Base-by-base conservation (phyloP, 257 asterid genomes). In the Nicotiana sylvestris region DNA sequence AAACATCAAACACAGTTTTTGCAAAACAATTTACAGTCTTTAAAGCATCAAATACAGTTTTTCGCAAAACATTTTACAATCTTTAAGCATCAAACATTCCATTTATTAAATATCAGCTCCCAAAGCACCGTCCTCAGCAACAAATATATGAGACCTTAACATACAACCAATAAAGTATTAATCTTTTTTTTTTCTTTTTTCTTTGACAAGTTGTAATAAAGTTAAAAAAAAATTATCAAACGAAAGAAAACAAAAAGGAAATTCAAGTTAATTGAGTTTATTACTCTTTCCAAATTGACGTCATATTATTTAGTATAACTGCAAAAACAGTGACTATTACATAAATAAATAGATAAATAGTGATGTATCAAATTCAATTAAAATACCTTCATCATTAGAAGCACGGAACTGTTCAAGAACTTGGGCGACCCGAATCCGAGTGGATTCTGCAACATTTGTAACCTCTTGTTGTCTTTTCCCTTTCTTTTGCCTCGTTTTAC, bases 311-410 rank as follows among this genome's bases (percentile, higher is more conserved):
- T 5, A 49, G 82, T 10, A 7, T 16, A 43, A 21, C 53, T 18
- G 32, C 16, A 65, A 30, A 13, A 66, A 6, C 17, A n/a, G 46
- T 66, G 51, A 43, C 12, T 43, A 43, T 9, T 43, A 43, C 51
- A 43, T 43, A 8, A 9, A 9, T 8, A 43, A 7, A 39, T 39
- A 39, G 2, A 43, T 9, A 43, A 9, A 8, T 43, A 43, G 39
- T 43, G 3, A 43, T 9, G 13, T 62, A 66, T 56, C 58, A 29
- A 55, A 35, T 30, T 37, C 4, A 64, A 11, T 49, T 35, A 8
- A 66, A 72, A 84, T 72, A 94, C 98, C 96, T 65, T 83, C 85
- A 17, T 86, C 93, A 27, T 86, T 77, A 43, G 98, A 92, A n/a
- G 39, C 79, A 16, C 77, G 84, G 70, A 94, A 92, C 76, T 87